phyloP scores from a whole-genome alignment of 164 flowering plant genomes.

The Vitis riparia region DNA sequence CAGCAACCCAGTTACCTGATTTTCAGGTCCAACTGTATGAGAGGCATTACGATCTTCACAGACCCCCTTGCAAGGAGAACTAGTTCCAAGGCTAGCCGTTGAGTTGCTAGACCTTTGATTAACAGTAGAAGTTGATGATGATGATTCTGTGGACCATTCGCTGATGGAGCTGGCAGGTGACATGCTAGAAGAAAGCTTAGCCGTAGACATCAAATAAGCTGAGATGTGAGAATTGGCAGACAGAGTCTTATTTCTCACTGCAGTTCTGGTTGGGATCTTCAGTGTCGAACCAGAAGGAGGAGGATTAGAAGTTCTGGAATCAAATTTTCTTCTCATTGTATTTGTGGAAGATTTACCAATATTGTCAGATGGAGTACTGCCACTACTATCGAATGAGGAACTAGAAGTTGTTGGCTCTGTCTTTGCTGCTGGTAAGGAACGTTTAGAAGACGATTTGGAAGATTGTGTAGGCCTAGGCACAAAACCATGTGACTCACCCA shows the following conservation, averaged over 20 bases:
- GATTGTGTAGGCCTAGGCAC: constrained; percentile 37
- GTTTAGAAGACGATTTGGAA: constrained; percentile 39
- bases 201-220: constrained; percentile 32
- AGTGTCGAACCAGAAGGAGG: constrained; percentile 31
- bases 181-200: constrained; percentile 44
- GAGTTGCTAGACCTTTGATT: constrained; percentile 40
- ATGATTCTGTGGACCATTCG: constrained; percentile 79
- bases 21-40: constrained; percentile 14
- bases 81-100: constrained; percentile 29
- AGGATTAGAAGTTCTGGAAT: constrained; percentile 23
- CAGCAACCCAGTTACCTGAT: constrained; percentile 11
- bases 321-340: constrained; percentile 29
- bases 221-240: constrained; percentile 38
- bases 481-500: constrained; percentile 22
- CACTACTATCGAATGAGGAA: constrained; percentile 49
- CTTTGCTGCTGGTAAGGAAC: constrained; percentile 34
- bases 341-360: constrained; percentile 30
- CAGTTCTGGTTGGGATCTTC: constrained; percentile 27
- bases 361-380: constrained; percentile 44
- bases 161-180: constrained; percentile 81
- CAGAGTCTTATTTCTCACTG: constrained; percentile 29
- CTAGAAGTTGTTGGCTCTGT: constrained; percentile 31
- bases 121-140: constrained; percentile 55
- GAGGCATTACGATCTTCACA: constrained; percentile 21
- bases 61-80: constrained; percentile 19